Evolutionary conservation across 768 basidiomycete genomes (phyloP), one percentile per base, ranked within the genome.

Genomic region (Mycena filopes): DNA sequence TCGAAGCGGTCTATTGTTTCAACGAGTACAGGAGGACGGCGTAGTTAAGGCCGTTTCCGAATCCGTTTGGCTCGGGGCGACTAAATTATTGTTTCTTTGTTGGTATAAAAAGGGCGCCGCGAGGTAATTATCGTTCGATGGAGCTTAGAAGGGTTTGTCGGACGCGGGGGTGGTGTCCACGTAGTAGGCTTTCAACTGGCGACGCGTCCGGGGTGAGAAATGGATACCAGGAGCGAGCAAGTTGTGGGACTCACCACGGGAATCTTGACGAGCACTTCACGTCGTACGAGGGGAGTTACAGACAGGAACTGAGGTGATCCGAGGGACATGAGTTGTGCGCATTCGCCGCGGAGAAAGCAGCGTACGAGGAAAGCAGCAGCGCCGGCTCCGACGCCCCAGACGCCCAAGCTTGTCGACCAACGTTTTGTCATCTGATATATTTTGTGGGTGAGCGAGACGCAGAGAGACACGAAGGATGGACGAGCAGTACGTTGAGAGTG

Each of bases 231-330:
- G 49, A 43, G 63, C 51, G 61, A 46, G 18, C 46, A 18, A 13
- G 40, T 15, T 66, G 38, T 28, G 65, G 13, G n/a, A 78, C 90
- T 75, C 74, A 95, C 94, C 55, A 93, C 72, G 4, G 94, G 94
- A 40, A 92, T 77, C 71, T 94, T 92, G 66, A 86, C 76, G 43
- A 95, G 80, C 65, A 95, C 73, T 73, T 88, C 90, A 43, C 89
- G 87, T 79, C 87, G 90, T 68, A 95, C 90, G 45, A 94, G 83
- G n/a, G 94, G 94, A 1, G 93, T 94, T 50, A 92, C 91, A 8
- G 93, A 94, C 55, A 94, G 83, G 38, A 94, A 68, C 91, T 93
- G 72, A 41, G 60, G 54, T 51, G 50, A 62, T 61, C 58, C 55
- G 54, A 51, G 67, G 38, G 55, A 28, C 18, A 47, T 65, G 13